Conservation (phyloP, 2,329 filamentous ascomycete genomes). For the Fusarium floridanum region DNA sequence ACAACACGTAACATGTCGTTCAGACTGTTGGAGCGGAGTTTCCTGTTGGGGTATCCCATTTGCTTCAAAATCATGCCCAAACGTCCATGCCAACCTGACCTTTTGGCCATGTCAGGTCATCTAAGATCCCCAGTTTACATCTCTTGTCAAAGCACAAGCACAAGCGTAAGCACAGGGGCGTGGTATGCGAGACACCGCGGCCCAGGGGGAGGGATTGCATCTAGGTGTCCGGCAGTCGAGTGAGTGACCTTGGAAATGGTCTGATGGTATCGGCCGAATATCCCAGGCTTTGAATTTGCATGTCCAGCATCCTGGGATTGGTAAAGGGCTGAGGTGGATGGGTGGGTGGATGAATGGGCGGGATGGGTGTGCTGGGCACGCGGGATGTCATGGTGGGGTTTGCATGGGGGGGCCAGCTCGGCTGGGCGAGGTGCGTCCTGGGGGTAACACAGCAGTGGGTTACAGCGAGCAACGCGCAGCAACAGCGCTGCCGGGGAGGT, state of each 20-base stretch:
- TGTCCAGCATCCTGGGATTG: neutral
- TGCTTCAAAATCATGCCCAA: constrained; percentile 15
- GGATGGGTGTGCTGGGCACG: constrained; percentile 16
- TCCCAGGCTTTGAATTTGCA: neutral
- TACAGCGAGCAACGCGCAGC: constrained; percentile 3
- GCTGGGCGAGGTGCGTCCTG: neutral
- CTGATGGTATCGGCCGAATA: constrained; percentile 12
- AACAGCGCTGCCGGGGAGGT: constrained; percentile 14
- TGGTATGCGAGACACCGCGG: constrained; percentile 11
- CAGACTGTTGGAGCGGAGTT: neutral
- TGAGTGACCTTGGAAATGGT: constrained; percentile 5
- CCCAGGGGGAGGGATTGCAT: neutral
- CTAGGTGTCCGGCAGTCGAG: constrained; percentile 20
- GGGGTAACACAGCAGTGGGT: constrained; percentile 10
- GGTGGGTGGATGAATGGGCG: neutral
- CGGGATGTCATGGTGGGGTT: constrained; percentile 42
- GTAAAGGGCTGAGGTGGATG: constrained; percentile 15
- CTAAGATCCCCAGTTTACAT: constrained; percentile 6
- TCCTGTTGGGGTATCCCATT: neutral
- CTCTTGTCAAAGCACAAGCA: constrained; percentile 6
- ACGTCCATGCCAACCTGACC: constrained; percentile 7
- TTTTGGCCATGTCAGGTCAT: constrained; percentile 2
- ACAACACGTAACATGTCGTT: neutral
- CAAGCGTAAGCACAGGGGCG: neutral
- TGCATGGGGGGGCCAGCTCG: neutral